A percentile compares a stretch with the other conserved stretches of the same genome.
phyloP scores from a whole-genome alignment of 2,329 filamentous ascomycete species.

The Neopestalotiopsis rosae region DNA sequence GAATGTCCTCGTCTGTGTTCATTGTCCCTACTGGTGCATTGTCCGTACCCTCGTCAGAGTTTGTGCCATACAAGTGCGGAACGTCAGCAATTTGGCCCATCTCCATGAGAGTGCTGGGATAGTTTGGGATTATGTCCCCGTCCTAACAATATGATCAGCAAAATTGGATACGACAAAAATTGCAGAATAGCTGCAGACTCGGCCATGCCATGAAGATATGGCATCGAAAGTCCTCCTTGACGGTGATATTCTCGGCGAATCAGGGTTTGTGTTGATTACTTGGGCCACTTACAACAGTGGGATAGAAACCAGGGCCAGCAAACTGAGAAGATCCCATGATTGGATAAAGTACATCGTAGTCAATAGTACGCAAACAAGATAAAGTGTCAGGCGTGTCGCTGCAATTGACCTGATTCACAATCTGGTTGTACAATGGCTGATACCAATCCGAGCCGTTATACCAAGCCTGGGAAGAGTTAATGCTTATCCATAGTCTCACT shows the following conservation, averaged over 20 bases:
- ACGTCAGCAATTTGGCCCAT: slow-evolving; percentile 67
- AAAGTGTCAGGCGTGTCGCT: slow-evolving; percentile 48
- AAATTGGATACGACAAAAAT: background rate
- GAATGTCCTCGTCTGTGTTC: slow-evolving; percentile 32
- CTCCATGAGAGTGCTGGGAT: slow-evolving; percentile 58
- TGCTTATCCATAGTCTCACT: background rate
- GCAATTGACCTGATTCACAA: slow-evolving; percentile 55
- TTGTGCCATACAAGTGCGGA: slow-evolving; percentile 67
- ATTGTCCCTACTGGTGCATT: slow-evolving; percentile 31
- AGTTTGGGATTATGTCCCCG: slow-evolving; percentile 59
- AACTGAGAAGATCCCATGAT: slow-evolving; percentile 44
- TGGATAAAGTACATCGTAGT: slow-evolving; percentile 50
- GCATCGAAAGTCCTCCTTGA: too few species aligned
- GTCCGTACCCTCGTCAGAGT: slow-evolving; percentile 65
- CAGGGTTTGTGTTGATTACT: background rate
- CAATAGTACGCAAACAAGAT: slow-evolving; percentile 54
- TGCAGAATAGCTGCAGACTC: background rate
- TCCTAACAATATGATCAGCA: slow-evolving; percentile 39
- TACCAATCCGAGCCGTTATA: slow-evolving; percentile 45
- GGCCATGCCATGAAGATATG: background rate
- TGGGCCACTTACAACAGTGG: slow-evolving; percentile 31
- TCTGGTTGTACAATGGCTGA: slow-evolving; percentile 51
- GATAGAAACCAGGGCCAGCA: slow-evolving; percentile 32
- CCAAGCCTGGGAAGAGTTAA: slow-evolving; percentile 25
- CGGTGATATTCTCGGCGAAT: background rate